These are phyloP conservation scores for Nissolia schottii DNA, from an alignment of 306 rosid species.

Conservation along the genomic window DNA sequence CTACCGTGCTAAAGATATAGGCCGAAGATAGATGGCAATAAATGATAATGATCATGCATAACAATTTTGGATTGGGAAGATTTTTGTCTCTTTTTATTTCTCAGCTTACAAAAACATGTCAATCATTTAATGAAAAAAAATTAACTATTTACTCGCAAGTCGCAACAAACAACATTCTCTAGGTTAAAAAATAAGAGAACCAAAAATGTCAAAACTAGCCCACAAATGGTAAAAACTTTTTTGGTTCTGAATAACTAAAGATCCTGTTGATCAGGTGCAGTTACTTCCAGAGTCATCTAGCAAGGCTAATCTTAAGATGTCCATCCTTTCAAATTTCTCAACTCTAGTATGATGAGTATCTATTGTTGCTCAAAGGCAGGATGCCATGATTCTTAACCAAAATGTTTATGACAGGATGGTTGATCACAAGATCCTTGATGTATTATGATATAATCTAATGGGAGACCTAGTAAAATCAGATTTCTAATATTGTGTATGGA, in stretches of 20 bases:
- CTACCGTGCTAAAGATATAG: constrained; percentile 1
- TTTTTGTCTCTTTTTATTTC: background rate
- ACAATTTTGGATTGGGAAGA: background rate
- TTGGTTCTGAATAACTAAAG: background rate
- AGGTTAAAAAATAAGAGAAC: background rate
- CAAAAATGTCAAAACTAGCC: background rate
- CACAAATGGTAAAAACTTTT: background rate
- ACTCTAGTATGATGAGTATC: too few relatives aligned
- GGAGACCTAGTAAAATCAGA: background rate
- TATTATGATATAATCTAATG: background rate
- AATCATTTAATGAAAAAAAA: background rate
- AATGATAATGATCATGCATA: background rate
- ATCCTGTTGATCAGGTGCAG: background rate
- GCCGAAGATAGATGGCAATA: constrained; percentile 11
- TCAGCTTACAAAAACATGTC: background rate
- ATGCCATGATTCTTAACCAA: background rate
- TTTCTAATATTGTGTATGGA: too few relatives aligned
- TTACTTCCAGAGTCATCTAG: background rate
- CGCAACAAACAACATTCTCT: background rate
- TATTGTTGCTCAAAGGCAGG: too few relatives aligned
- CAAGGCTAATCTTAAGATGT: background rate
- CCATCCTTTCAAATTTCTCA: background rate
- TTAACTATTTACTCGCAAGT: background rate
- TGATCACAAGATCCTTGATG: background rate
- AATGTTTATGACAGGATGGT: background rate